phyloP scores from a whole-genome alignment of 139 green algal genomes.

The Klebsormidium nitens region DNA sequence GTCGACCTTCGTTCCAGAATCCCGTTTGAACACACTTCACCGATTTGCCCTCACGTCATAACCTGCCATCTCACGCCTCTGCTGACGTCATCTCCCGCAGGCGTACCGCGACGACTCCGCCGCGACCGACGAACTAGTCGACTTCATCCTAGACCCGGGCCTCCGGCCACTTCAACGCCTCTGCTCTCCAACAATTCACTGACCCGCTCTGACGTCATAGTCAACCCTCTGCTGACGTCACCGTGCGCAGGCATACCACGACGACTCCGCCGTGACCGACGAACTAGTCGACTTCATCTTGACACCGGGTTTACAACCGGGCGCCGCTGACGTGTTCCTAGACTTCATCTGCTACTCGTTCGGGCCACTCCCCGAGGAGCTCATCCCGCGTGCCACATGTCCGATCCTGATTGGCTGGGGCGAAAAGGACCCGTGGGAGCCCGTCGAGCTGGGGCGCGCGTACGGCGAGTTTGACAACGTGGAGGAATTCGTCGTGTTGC shows the following conservation, averaged over 20 bases:
- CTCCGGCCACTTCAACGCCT: too few relatives aligned
- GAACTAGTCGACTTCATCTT: constrained; percentile 92
- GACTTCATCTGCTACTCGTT: constrained; percentile 94
- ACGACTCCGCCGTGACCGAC: constrained; percentile 72
- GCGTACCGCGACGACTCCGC: constrained; percentile 72
- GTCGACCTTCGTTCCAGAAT: too few relatives aligned
- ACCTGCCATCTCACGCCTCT: too few relatives aligned
- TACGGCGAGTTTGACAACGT: constrained; percentile 33
- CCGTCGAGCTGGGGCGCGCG: constrained; percentile 55
- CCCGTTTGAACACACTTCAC: too few relatives aligned
- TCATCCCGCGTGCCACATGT: constrained; percentile 57
- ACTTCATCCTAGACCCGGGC: constrained; percentile 82
- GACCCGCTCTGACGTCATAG: too few relatives aligned
- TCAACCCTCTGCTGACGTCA: too few relatives aligned
- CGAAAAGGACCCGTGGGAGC: constrained; percentile 77
- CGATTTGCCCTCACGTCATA: too few relatives aligned
- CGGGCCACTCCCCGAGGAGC: constrained; percentile 85
- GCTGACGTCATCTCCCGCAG: too few relatives aligned
- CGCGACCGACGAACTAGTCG: constrained; percentile 90
- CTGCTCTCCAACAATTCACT: too few relatives aligned
- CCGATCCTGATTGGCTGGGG: constrained; percentile 87
- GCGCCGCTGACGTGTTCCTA: constrained; percentile 90
- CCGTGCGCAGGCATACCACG: constrained; percentile 89
- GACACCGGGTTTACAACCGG: constrained; percentile 70
- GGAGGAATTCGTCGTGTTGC: constrained; percentile 78